Percentiles rank a stretch among this genome's conserved stretches.
phyloP scores from a whole-genome alignment of 1,284 basidiomycete genomes.

The Ceratobasidium theobromae region DNA sequence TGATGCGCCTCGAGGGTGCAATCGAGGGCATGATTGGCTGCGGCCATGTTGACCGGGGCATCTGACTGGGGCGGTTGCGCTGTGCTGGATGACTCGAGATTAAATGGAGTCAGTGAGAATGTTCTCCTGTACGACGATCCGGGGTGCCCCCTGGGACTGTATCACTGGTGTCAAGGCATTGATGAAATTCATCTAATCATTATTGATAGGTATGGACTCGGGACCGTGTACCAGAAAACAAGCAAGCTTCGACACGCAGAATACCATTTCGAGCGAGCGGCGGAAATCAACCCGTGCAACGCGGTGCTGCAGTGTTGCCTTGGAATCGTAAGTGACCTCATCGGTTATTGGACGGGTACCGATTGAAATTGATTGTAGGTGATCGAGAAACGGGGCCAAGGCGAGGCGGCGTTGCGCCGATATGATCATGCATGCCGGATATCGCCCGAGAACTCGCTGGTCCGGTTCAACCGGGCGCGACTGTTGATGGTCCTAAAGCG shows the following conservation, averaged over 20 bases:
- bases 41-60: constrained; percentile 14
- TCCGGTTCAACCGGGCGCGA: constrained; percentile 87
- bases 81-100: neutral
- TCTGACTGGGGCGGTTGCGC: constrained; percentile 11
- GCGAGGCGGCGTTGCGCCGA: constrained; percentile 67
- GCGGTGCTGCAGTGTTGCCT: constrained; percentile 88
- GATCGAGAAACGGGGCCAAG: constrained; percentile 76
- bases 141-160: constrained; percentile 1
- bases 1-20: neutral
- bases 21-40: constrained; percentile 8
- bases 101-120: neutral
- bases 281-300: constrained; percentile 87
- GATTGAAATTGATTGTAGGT: constrained; percentile 54
- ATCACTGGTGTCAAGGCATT: no score
- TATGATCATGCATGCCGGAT: constrained; percentile 77
- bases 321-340: constrained; percentile 69
- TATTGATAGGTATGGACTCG: constrained; percentile 89
- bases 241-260: constrained; percentile 88
- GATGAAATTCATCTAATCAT: no score
- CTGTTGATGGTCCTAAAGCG: constrained; percentile 79
- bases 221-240: constrained; percentile 88
- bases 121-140: constrained; percentile 12
- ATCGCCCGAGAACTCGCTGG: constrained; percentile 81
- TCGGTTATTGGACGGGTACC: constrained; percentile 27
- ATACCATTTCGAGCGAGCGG: constrained; percentile 89